Conservation (phyloP, 2,329 filamentous ascomycete species). For the Pestalotiopsis sp. region DNA sequence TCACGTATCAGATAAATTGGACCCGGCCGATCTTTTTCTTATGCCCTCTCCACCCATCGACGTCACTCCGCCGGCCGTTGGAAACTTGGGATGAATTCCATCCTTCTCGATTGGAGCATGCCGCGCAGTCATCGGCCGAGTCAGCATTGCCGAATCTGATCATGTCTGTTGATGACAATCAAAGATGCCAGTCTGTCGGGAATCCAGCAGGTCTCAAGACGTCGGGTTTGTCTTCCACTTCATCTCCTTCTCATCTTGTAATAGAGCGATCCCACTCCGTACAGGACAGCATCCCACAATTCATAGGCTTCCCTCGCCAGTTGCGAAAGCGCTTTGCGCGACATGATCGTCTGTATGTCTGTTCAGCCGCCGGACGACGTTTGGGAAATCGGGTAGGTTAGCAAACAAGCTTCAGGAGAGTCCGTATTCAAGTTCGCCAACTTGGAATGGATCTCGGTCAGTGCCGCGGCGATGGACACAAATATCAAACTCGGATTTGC, state of each 20-base stretch:
- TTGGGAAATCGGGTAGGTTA: background rate
- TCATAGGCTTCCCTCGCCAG: slow-evolving; percentile 13
- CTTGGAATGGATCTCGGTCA: background rate
- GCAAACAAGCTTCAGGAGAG: background rate
- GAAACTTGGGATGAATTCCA: background rate
- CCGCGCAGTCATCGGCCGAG: background rate
- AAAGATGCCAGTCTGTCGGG: background rate
- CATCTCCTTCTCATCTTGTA: slow-evolving; percentile 10
- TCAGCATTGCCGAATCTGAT: background rate
- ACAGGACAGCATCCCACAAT: slow-evolving; percentile 14
- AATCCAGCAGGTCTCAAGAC: background rate
- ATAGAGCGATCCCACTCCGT: slow-evolving; percentile 14
- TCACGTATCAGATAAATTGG: slow-evolving; percentile 12
- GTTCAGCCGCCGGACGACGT: background rate
- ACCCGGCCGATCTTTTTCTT: slow-evolving; percentile 1
- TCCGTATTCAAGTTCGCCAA: background rate
- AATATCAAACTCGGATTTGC: background rate
- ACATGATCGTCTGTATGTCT: background rate
- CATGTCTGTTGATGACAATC: background rate
- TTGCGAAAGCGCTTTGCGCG: background rate
- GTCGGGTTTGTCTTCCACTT: background rate
- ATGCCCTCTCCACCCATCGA: slow-evolving; percentile 1
- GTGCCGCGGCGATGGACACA: background rate
- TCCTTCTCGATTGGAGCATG: background rate
- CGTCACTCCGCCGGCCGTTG: background rate